Conservation (phyloP, 306 rosid species). For the Citrullus mucosospermus region DNA sequence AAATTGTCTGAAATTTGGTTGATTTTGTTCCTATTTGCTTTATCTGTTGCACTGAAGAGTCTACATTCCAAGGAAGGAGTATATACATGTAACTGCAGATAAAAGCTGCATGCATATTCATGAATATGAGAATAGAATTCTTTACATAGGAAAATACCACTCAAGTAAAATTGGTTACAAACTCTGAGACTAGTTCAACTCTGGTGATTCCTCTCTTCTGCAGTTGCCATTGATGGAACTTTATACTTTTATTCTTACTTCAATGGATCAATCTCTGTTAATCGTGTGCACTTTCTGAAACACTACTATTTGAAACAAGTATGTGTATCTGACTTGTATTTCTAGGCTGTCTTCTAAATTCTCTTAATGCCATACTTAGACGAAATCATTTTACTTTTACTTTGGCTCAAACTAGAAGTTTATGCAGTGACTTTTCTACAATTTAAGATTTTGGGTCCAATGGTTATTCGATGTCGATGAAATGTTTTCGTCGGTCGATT, state of each 20-base stretch:
- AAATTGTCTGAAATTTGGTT: slow-evolving; percentile 3
- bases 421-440: no score
- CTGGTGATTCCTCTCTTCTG: background rate
- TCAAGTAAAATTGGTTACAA: background rate
- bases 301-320: background rate
- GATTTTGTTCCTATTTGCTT: slow-evolving; percentile 12
- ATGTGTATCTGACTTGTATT: background rate
- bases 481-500: background rate
- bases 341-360: background rate
- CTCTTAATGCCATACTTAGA: background rate
- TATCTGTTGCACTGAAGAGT: slow-evolving; percentile 23
- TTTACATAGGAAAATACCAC: slow-evolving; percentile 31
- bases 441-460: no score
- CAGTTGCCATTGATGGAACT: background rate
- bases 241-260: background rate
- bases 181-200: background rate
- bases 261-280: background rate
- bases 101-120: slow-evolving; percentile 32
- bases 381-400: background rate
- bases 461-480: background rate
- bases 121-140: slow-evolving; percentile 39
- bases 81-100: slow-evolving; percentile 48
- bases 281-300: background rate
- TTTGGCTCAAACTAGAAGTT: background rate
- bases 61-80: slow-evolving; percentile 13